Conservation (phyloP, 495 filamentous ascomycete genomes). For the Neurospora sp. region DNA sequence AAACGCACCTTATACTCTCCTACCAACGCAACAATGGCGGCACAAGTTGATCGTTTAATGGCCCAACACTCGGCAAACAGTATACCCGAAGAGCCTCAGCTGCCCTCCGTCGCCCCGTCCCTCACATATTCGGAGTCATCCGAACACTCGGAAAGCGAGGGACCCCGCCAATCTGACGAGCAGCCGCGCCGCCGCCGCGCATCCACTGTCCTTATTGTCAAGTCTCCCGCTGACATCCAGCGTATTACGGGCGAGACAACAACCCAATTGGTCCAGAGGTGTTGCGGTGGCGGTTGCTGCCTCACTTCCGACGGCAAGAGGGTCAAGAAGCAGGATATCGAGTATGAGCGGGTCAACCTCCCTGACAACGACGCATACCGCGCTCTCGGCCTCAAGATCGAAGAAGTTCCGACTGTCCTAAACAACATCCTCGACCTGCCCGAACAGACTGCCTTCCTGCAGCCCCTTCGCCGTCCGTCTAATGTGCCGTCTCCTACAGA, state of each 20-base stretch:
- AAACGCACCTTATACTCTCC: background rate
- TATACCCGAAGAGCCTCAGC: conserved; percentile 26
- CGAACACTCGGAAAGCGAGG: conserved; percentile 33
- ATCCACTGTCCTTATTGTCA: conserved; percentile 70
- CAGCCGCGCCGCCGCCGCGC: conserved; percentile 50
- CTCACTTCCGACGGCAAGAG: conserved; percentile 44
- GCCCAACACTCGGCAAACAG: conserved; percentile 20
- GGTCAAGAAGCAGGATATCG: conserved; percentile 36
- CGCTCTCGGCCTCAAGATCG: conserved; percentile 64
- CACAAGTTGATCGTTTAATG: conserved; percentile 20
- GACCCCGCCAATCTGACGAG: conserved; percentile 18
- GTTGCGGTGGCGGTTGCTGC: conserved; percentile 93
- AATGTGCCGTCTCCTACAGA: conserved; percentile 29
- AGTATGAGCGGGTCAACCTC: conserved; percentile 49
- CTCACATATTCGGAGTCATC: conserved; percentile 40
- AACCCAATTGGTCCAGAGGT: conserved; percentile 54
- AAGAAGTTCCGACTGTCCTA: conserved; percentile 60
- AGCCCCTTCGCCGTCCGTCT: conserved; percentile 30
- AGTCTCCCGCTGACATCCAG: conserved; percentile 63
- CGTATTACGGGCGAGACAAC: conserved; percentile 55
- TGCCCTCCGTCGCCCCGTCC: conserved; percentile 36
- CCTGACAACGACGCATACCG: conserved; percentile 80
- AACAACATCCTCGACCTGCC: conserved; percentile 62
- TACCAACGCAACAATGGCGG: conserved; percentile 13
- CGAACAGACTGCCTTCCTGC: conserved; percentile 59